Base-by-base conservation (phyloP, 805 yeast genomes). In the Yamadazyma endophytica region DNA sequence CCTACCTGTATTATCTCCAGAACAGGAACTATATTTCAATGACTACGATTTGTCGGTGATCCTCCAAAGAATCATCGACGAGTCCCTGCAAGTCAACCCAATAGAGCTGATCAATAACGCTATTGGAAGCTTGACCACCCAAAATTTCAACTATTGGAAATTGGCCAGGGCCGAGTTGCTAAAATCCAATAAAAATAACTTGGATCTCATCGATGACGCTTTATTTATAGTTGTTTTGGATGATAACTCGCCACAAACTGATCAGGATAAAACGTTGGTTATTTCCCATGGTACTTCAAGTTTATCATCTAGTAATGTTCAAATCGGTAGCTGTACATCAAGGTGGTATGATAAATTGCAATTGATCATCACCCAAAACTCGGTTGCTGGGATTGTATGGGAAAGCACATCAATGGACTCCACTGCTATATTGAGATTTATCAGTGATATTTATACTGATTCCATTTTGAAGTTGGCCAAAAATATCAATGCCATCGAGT, bases 341-440 rank as follows among this genome's bases (percentile, higher is more conserved):
- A 55, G 81, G 33, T 75, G 78, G 72, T 75, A 75, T 46, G 81
- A 75, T 48, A 75, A 75, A 43, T 54, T 75, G 33, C 78, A 75
- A 45, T 49, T 75, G 29, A 61, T 75, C 12, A 68, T 75, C 7
- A 71, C 79, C 3, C 57, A 62, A 24, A 75, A 75, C 48, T 68
- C 79, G 0, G 75, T 73, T 14, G 79, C 78, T 2, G 81, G 79
- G 4, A 63, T 75, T 29, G 74, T 73, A 13, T 75, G 79, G 73
- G 80, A 77, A 40, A 68, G 75, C 9, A 62, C 76, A 2, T 64
- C 73, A 14, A 73, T 73, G 71, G 81, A 75, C 49, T 68, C 75
- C 29, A 75, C 80, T 4, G 70, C 79, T 2, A 77, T 75, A 24
- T 54, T 75, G 36, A 51, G 81, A 28, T 75, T 73, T 42, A 67